These are phyloP conservation scores for Boletus patriciae DNA, from an alignment of 768 basidiomycete genomes.

Conservation along the genomic window DNA sequence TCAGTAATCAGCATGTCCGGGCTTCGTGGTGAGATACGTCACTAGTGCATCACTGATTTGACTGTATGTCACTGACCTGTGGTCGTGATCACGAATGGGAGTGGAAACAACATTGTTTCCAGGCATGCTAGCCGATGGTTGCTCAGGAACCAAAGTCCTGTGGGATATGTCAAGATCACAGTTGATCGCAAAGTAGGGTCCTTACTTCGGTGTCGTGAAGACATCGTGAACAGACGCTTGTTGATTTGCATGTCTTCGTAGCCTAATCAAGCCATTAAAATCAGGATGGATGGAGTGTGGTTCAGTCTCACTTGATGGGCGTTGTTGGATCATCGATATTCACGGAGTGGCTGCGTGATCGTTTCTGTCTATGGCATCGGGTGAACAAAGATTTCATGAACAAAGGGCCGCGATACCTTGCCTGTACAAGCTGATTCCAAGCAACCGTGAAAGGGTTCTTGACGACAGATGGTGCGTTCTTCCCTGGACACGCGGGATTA, in stretches of 20 bases:
- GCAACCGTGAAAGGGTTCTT: conserved; percentile 23
- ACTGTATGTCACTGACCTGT: conserved; percentile 8
- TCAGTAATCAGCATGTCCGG: not conserved
- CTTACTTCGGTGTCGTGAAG: conserved; percentile 12
- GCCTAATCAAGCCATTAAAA: conserved; percentile 1
- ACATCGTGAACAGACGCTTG: conserved; percentile 2
- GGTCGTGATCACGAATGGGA: not conserved
- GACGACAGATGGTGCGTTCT: not conserved
- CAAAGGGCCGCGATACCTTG: conserved; percentile 8
- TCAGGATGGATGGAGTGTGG: not conserved
- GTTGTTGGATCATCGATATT: conserved; percentile 8
- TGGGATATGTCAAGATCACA: not conserved
- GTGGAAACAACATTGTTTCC: not conserved
- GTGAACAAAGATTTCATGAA: conserved; percentile 1
- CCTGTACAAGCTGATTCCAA: conserved; percentile 21
- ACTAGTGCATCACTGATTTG: not conserved
- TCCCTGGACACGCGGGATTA: not conserved
- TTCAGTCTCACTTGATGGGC: conserved; percentile 25
- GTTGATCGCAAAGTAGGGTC: not conserved
- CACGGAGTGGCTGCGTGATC: conserved; percentile 23
- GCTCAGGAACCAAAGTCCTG: conserved; percentile 2
- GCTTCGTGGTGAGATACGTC: conserved; percentile 5
- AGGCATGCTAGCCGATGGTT: not conserved
- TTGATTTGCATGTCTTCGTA: conserved; percentile 1
- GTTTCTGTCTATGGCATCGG: conserved; percentile 19